Evolutionary conservation across 1,284 basidiomycete species (phyloP).

Genomic region (Irpex lacteus): DNA sequence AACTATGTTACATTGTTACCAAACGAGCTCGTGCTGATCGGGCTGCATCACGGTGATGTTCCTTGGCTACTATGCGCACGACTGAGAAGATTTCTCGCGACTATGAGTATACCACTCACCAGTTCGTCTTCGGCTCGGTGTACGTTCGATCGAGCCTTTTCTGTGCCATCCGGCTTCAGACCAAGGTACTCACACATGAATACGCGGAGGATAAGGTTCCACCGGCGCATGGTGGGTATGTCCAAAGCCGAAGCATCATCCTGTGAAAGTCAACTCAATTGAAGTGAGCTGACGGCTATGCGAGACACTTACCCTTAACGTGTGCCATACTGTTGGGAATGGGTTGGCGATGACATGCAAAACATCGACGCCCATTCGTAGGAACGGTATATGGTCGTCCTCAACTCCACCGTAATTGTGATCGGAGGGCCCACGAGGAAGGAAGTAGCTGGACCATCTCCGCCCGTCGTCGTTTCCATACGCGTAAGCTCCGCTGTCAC

Average conservation of each 20-base stretch:
- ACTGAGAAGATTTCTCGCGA: neutral
- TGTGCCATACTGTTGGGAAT: slow-evolving; percentile 94
- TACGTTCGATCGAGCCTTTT: neutral
- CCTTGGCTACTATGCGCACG: slow-evolving; percentile 1
- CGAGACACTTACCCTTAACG: slow-evolving; percentile 50
- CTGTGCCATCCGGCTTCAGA: slow-evolving; percentile 45
- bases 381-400: slow-evolving; percentile 95
- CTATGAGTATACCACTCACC: slow-evolving; percentile 8
- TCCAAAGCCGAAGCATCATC: slow-evolving; percentile 90
- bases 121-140: slow-evolving; percentile 9
- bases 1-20: neutral
- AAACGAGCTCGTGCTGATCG: neutral
- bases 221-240: slow-evolving; percentile 81
- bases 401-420: slow-evolving; percentile 66
- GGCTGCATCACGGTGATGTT: neutral
- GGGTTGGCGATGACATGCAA: slow-evolving; percentile 90
- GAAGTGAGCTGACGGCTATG: neutral
- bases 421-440: slow-evolving; percentile 39
- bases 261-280: slow-evolving; percentile 35
- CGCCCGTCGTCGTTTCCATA: slow-evolving; percentile 39
- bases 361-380: slow-evolving; percentile 81
- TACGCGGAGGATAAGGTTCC: slow-evolving; percentile 87
- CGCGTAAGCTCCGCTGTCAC: slow-evolving; percentile 55
- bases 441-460: slow-evolving; percentile 63
- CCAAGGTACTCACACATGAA: slow-evolving; percentile 91